Evolutionary conservation across 108 stramenopile species (phyloP), one percentile per base, ranked within the genome.

Genomic region (Conticribra weissflogii): DNA sequence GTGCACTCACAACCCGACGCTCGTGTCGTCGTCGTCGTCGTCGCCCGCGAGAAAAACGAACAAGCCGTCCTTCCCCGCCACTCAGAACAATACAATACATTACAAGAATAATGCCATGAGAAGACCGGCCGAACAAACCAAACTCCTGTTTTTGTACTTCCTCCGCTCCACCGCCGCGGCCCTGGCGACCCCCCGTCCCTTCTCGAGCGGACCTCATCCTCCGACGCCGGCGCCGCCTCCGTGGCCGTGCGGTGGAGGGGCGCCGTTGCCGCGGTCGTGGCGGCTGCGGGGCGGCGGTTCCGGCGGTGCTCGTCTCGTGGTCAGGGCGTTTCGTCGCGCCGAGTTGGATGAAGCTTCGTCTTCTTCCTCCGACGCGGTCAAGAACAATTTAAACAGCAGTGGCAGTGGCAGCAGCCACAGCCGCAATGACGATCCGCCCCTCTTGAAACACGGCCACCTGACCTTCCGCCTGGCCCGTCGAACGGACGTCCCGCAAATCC

Each of bases 401-500:
- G 53, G 24, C 21, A 22, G 3, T 63, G 18, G 15, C 29, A 19
- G 0, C 16, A 31, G 17, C 41, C 60, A 5, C 28, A 31, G 32
- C 49, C 46, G 45, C 25, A 28, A 63, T 27, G 62, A 21, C 31
- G 1, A 24, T 28, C 36, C 52, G 30, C 25, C 28, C 44, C 27
- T 54, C 60, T 16, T 58, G 56, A 18, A 31, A 22, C 12, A 30
- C 75, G 78, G 79, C 15, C 68, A 82, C 71, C 88, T 93, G 24
- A 72, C 71, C 34, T 72, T 92, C 41, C 88, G 95, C 31, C 67
- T 96, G 27, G 95, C 95, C 1, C 86, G 71, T 9, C 66, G 78
- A 25, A 60, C 82, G 3, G 96, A 96, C 64, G 83, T 96, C 14
- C 78, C 85, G 7, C 55, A 71, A 16, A 91, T 96, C 29, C 90